Evolutionary conservation across 1,284 basidiomycete species (phyloP), one percentile per base, ranked within the genome.

Genomic region (Moesziomyces sp.): DNA sequence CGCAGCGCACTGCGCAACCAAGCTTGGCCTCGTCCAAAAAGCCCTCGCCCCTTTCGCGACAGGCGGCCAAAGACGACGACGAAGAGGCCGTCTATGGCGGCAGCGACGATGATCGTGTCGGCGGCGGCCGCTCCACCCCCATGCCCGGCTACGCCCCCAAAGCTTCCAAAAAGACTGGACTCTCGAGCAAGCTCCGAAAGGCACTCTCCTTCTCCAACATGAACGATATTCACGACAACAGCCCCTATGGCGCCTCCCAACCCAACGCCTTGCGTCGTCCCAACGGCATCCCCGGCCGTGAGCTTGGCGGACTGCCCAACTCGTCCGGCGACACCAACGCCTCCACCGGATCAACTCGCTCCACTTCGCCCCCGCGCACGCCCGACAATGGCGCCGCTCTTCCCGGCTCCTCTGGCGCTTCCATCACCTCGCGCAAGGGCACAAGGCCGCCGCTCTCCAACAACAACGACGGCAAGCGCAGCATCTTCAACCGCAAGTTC

Each of bases 401-500:
- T 13, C 57, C 65, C 3, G 64, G 58, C 54, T 80, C 78, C 5
- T 81, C 80, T 1, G 80, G 47, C 26, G 80, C 80, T 9, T 81
- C 80, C 3, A 81, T 81, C 70, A 76, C 65, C 28, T 81, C 80
- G 30, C 63, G 76, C 40, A 59, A 78, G 9, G 71, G 77, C 49
- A 69, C 60, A 3, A 62, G 77, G n/a, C 80, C 79, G 21, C 79
- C 79, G 9, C 53, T 81, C 23, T 61, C 76, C 11, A 64, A 51
- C 61, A 74, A 70, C 48, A 70, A 68, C 49, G 67, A 65, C 18
- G 65, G 65, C 52, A 80, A 79, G 58, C 74, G 81, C 89, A 91
- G 52, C 45, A 84, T 96, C 71, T 95, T 99, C 88, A 96, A 94
- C 85, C 90, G 92, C 74, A 91, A 92, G 76, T 87, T 94, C 80